phyloP scores from a whole-genome alignment of 352 stramenopile genomes.

The Pythium utonaiense region DNA sequence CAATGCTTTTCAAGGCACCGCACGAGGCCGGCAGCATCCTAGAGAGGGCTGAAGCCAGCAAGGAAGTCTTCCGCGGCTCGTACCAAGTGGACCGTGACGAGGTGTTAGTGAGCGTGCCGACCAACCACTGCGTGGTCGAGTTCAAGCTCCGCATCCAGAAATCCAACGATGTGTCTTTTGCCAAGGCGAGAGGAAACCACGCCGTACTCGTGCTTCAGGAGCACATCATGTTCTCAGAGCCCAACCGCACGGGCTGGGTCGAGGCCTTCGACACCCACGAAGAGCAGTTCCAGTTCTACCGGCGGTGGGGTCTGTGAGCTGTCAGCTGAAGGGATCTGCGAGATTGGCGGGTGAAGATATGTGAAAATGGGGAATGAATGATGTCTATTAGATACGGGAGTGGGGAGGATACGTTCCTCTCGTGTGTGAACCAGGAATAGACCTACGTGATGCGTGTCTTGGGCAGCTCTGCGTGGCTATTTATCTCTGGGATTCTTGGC shows the following conservation, averaged over 20 bases:
- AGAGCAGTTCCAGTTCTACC: slow-evolving; percentile 77
- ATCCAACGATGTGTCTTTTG: slow-evolving; percentile 5
- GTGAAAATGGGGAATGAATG: no score
- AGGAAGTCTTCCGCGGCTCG: slow-evolving; percentile 41
- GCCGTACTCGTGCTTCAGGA: slow-evolving; percentile 58
- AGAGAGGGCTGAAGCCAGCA: slow-evolving; percentile 2
- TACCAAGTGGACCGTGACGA: slow-evolving; percentile 66
- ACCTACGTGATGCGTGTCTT: neutral
- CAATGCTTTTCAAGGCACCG: slow-evolving; percentile 72
- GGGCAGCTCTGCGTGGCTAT: no score
- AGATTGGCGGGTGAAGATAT: no score
- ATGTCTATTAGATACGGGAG: neutral
- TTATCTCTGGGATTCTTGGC: neutral
- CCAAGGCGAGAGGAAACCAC: slow-evolving; percentile 45
- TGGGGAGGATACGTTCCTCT: neutral
- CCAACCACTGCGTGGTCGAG: slow-evolving; percentile 64
- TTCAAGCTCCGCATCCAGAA: slow-evolving; percentile 52
- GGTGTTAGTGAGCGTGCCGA: slow-evolving; percentile 65
- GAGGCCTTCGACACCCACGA: slow-evolving; percentile 67
- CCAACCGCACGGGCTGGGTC: slow-evolving; percentile 56
- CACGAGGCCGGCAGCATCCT: slow-evolving; percentile 43
- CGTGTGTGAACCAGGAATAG: neutral
- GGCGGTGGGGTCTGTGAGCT: slow-evolving; percentile 57
- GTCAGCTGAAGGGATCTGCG: no score
- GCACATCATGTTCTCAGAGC: slow-evolving; percentile 71